These are phyloP conservation scores for Macadamia tetraphylla DNA, from an alignment of 164 flowering plant genomes.

Conservation along the genomic window DNA sequence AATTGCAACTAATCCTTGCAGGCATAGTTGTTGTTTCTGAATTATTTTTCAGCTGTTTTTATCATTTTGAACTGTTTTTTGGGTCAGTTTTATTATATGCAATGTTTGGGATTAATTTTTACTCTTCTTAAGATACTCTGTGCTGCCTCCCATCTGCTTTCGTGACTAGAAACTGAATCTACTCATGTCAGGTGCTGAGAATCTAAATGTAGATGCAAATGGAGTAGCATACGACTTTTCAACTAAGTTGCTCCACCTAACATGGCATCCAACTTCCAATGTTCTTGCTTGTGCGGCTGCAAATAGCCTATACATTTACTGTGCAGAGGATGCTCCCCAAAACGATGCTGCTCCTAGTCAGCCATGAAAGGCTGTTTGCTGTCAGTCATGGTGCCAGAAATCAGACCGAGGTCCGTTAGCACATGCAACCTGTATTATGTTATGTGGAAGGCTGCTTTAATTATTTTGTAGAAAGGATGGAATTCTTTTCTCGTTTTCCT, in stretches of 20 bases:
- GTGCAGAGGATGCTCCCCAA: slow-evolving; percentile 34
- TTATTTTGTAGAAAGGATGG: slow-evolving; percentile 8
- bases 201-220: slow-evolving; percentile 52
- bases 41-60: no score
- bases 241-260: slow-evolving; percentile 64
- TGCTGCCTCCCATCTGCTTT: no score
- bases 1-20: no score
- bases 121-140: no score
- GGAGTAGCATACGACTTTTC: slow-evolving; percentile 65
- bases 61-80: no score
- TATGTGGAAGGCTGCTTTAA: slow-evolving; percentile 3
- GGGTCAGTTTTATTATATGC: no score
- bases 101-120: no score
- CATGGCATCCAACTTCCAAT: slow-evolving; percentile 73
- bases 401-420: not conserved
- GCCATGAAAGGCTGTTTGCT: not conserved
- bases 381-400: not conserved
- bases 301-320: slow-evolving; percentile 77
- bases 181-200: slow-evolving; percentile 48
- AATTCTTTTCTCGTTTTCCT: slow-evolving; percentile 12
- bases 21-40: no score
- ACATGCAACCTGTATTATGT: slow-evolving; percentile 17
- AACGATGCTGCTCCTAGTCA: no score
- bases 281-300: slow-evolving; percentile 80
- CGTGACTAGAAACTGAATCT: no score